Base-by-base conservation (phyloP, 495 filamentous ascomycete genomes). In the Parachaetomium inaequale region DNA sequence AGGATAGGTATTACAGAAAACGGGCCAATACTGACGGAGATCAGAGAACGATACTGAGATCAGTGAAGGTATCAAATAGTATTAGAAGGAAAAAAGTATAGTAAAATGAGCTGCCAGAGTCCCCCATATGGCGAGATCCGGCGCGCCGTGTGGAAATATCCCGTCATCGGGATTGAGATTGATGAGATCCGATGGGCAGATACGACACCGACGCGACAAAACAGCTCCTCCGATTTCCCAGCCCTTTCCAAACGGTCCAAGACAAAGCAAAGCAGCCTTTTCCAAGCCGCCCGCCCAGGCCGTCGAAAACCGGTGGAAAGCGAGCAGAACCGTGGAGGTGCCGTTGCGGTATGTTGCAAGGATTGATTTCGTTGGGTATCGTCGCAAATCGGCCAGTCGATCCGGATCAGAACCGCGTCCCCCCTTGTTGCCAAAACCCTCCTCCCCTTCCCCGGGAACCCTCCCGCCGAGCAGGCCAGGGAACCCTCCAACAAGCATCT, bases 331-430 rank as follows among this genome's bases (percentile, higher is more conserved):
- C 26, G 21, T 38, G 40, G 47, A 23, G 34, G 55, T 10, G 49
- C 36, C 53, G 45, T 54, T 53, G 55, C 55, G 53, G 23, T 62
- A 31, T 19, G 47, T 49, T 26, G 49, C 49, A 19, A 25, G 34
- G 49, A 29, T 25, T 38, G 26, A 45, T 25, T n/a, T 64, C 23
- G 63, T 15, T 17, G 63, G 62, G 62, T 64, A 60, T 60, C 57
- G 63, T 64, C 56, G 57, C 63, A 61, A 59, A 57, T 50, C 25
- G 19, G 53, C 40, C 57, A 21, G 49, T 61, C 57, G 57, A 51
- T 40, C 26, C 32, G 14, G 32, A 56, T 36, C 51, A 49, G 25
- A 32, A 31, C 43, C 50, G 42, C 59, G 42, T 36, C 36, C 25
- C 45, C 43, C 26, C 25, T 61, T 29, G 38, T n/a, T 43, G 29